Percentiles rank a stretch among this genome's conserved stretches.
phyloP scores from a whole-genome alignment of 805 yeast species.

The Ascoidea tarda region DNA sequence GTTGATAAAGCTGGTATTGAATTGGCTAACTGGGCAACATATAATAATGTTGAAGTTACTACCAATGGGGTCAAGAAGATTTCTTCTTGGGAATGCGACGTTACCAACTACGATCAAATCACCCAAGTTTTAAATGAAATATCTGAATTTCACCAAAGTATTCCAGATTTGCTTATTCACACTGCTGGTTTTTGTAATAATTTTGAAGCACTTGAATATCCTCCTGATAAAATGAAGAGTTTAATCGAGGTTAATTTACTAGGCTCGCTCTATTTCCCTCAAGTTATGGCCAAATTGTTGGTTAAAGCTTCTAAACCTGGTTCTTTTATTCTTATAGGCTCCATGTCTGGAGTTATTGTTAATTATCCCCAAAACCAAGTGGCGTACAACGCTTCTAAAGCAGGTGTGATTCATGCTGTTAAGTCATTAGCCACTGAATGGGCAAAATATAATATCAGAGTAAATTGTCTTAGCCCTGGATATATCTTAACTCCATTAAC shows the following conservation, averaged over 20 bases:
- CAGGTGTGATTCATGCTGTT: conserved; percentile 73
- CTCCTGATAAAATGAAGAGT: conserved; percentile 53
- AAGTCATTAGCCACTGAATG: conserved; percentile 70
- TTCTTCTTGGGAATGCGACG: conserved; percentile 62
- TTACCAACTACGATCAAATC: conserved; percentile 48
- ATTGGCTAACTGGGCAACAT: conserved; percentile 39
- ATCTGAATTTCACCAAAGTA: conserved; percentile 41
- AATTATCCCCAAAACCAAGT: conserved; percentile 71
- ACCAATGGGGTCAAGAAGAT: conserved; percentile 21
- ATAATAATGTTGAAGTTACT: conserved; percentile 12
- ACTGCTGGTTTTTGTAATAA: conserved; percentile 83
- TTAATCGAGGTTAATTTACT: conserved; percentile 57
- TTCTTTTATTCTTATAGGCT: conserved; percentile 57
- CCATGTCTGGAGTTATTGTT: conserved; percentile 68
- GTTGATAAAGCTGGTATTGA: conserved; percentile 33
- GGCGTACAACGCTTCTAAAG: conserved; percentile 76
- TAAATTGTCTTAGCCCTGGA: conserved; percentile 69
- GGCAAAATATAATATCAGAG: conserved; percentile 65
- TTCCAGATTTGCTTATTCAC: conserved; percentile 55
- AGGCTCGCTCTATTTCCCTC: conserved; percentile 67
- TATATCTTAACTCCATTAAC: conserved; percentile 69
- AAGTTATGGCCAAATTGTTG: conserved; percentile 55
- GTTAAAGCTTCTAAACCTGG: conserved; percentile 41
- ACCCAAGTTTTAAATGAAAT: conserved; percentile 38
- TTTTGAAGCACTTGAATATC: conserved; percentile 65